A percentile compares a stretch with the other conserved stretches of the same genome.
These are phyloP conservation scores for Mycena capillaripes DNA, from an alignment of 768 basidiomycete species.

Conservation along the genomic window DNA sequence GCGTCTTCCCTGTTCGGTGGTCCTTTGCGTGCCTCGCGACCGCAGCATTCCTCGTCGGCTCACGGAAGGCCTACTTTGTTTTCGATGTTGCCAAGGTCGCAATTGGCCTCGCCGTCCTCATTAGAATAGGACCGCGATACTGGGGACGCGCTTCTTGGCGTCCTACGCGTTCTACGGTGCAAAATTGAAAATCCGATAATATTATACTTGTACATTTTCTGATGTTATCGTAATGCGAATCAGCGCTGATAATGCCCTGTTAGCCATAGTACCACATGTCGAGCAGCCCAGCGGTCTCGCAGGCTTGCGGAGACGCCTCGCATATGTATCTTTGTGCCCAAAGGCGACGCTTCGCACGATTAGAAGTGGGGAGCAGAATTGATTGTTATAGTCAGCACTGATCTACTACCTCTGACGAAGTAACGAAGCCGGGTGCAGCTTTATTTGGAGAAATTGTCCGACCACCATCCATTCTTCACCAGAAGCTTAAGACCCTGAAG, in stretches of 20 bases:
- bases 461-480: no score
- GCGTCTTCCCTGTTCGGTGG: conserved; percentile 64
- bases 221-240: background rate
- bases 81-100: conserved; percentile 72
- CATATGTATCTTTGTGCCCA: no score
- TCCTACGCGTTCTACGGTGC: background rate
- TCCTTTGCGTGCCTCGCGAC: conserved; percentile 62
- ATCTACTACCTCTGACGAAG: no score
- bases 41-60: conserved; percentile 75
- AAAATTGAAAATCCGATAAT: background rate
- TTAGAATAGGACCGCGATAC: conserved; percentile 65
- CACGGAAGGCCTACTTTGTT: conserved; percentile 74
- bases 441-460: no score
- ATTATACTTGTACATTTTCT: conserved; percentile 8
- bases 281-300: conserved; percentile 10
- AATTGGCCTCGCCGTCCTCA: conserved; percentile 59
- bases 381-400: no score
- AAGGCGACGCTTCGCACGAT: no score
- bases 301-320: conserved; percentile 20
- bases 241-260: conserved; percentile 31
- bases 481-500: no score
- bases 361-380: no score
- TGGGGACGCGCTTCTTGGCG: conserved; percentile 59
- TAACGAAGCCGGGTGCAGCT: no score
- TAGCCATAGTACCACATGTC: conserved; percentile 14